Evolutionary conservation across 345 rosid genomes (phyloP).

Genomic region (Eucalyptus grandis): DNA sequence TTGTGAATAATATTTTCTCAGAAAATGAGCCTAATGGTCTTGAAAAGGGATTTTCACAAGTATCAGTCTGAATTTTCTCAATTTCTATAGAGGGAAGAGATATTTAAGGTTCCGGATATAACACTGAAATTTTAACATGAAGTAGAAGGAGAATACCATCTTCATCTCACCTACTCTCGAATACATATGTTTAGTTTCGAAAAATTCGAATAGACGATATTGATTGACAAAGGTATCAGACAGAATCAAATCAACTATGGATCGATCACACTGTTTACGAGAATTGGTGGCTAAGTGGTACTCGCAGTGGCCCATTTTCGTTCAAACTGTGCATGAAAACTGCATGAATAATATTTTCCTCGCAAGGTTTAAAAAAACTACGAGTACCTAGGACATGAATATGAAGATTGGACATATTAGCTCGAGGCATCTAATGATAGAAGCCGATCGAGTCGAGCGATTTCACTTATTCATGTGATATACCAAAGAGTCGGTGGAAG

Average conservation of each 20-base stretch:
- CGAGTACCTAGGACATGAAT: background rate
- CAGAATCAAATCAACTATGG: background rate
- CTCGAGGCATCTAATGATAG: background rate
- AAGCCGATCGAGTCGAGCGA: background rate
- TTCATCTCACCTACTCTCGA: background rate
- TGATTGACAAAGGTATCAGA: background rate
- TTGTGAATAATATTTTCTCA: background rate
- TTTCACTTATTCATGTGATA: background rate
- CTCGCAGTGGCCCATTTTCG: background rate
- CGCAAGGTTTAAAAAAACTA: background rate
- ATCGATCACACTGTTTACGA: background rate
- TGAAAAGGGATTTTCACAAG: background rate
- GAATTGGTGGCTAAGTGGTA: background rate
- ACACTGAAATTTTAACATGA: background rate
- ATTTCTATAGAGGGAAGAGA: background rate
- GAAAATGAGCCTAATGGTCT: background rate
- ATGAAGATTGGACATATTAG: background rate
- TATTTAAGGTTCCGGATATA: background rate
- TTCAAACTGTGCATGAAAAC: background rate
- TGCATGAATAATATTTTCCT: background rate
- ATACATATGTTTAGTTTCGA: background rate
- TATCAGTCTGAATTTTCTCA: background rate
- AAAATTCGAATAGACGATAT: background rate
- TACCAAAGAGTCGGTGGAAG: background rate
- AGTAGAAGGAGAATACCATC: background rate